Evolutionary conservation across 345 rosid species (phyloP).

Genomic region (Salix brachista): DNA sequence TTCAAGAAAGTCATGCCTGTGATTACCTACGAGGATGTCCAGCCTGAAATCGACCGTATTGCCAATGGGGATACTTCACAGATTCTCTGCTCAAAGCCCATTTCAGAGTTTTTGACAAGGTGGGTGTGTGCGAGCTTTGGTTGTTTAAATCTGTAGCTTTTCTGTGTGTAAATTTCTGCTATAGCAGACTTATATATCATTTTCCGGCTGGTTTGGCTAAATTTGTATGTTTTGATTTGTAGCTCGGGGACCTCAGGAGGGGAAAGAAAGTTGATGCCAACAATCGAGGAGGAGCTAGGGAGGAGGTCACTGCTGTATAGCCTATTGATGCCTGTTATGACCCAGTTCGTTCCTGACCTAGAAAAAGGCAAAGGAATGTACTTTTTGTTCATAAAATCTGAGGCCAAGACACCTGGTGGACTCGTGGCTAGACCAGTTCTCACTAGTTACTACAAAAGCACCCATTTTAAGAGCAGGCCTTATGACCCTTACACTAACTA

Average conservation of each 20-base stretch:
- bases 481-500: constrained; percentile 49
- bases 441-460: constrained; percentile 57
- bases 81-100: constrained; percentile 78
- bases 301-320: constrained; percentile 51
- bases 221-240: constrained; percentile 13
- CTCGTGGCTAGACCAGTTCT: constrained; percentile 57
- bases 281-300: constrained; percentile 45
- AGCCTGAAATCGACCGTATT: constrained; percentile 75
- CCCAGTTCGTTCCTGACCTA: constrained; percentile 40
- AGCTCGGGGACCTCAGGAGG: constrained; percentile 97
- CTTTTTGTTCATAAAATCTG: constrained; percentile 56
- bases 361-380: constrained; percentile 63
- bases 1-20: constrained; percentile 79
- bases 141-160: background rate
- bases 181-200: background rate
- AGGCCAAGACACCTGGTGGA: constrained; percentile 50
- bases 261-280: constrained; percentile 62
- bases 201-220: constrained; percentile 6
- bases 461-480: constrained; percentile 44
- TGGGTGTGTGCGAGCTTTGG: constrained; percentile 15
- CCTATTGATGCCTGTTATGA: constrained; percentile 54
- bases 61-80: constrained; percentile 86
- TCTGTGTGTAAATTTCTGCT: background rate
- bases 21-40: constrained; percentile 77
- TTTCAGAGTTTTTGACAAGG: constrained; percentile 98